A percentile compares a stretch with the other conserved stretches of the same genome.
phyloP scores from a whole-genome alignment of 2,329 filamentous ascomycete genomes.

The Penicillium frequentans region DNA sequence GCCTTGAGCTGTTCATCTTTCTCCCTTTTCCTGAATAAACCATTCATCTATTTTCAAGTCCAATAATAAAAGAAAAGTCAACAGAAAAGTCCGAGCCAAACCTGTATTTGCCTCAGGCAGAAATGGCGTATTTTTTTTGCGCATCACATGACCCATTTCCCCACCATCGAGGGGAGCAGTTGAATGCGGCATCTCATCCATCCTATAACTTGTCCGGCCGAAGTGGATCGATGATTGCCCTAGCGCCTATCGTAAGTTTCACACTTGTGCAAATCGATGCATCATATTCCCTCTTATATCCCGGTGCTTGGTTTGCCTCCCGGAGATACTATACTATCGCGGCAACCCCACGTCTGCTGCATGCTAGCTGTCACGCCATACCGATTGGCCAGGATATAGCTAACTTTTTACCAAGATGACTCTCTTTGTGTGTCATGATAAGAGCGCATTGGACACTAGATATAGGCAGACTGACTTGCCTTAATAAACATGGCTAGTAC shows the following conservation, averaged over 20 bases:
- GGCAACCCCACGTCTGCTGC: conserved; percentile 5
- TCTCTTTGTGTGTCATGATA: conserved; percentile 31
- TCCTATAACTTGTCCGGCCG: conserved; percentile 17
- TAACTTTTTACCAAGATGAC: conserved; percentile 32
- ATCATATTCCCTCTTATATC: neutral
- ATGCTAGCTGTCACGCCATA: neutral
- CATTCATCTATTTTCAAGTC: neutral
- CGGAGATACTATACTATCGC: conserved; percentile 6
- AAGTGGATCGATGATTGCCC: conserved; percentile 23
- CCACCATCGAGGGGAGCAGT: conserved; percentile 26
- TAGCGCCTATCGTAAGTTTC: conserved; percentile 37
- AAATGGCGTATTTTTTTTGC: conserved; percentile 17
- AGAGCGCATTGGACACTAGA: conserved; percentile 28
- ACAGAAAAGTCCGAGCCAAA: neutral
- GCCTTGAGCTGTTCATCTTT: too few species aligned
- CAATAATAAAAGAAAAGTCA: neutral
- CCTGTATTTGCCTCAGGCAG: conserved; percentile 22
- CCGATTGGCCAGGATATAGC: conserved; percentile 2
- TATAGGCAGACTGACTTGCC: conserved; percentile 21
- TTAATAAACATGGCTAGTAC: conserved; percentile 40
- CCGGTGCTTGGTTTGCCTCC: neutral
- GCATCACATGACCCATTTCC: conserved; percentile 31
- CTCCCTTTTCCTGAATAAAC: too few species aligned
- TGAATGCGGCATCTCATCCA: conserved; percentile 22
- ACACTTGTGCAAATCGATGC: neutral